phyloP scores from a whole-genome alignment of 106 monocot species.

The Agapanthus africanus region DNA sequence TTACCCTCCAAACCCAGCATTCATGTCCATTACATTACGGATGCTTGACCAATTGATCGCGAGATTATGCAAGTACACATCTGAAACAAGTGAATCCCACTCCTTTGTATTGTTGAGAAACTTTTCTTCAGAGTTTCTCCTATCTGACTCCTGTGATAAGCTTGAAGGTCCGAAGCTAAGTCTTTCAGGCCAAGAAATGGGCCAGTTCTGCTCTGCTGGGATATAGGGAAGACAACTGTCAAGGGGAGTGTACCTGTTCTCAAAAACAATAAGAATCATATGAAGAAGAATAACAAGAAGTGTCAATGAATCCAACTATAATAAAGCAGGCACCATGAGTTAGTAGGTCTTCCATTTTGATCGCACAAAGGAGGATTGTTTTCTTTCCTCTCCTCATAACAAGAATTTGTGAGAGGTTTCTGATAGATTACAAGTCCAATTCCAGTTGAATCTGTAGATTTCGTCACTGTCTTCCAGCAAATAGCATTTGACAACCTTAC shows the following conservation, averaged over 20 bases:
- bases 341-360: conserved; percentile 17
- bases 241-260: conserved; percentile 69
- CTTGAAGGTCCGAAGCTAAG: conserved; percentile 38
- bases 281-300: not conserved
- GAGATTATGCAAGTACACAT: conserved; percentile 37
- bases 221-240: conserved; percentile 55
- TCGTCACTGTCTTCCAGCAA: conserved; percentile 79
- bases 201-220: conserved; percentile 38
- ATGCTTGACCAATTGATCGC: conserved; percentile 70
- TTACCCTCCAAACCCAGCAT: conserved; percentile 92
- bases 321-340: conserved; percentile 58
- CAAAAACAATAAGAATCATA: conserved; percentile 14
- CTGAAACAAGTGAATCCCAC: conserved; percentile 63
- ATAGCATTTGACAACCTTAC: conserved; percentile 62
- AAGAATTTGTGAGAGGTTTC: conserved; percentile 76
- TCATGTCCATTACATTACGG: conserved; percentile 94
- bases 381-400: conserved; percentile 51
- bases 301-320: conserved; percentile 2
- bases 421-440: conserved; percentile 91
- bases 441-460: conserved; percentile 52
- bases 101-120: conserved; percentile 39
- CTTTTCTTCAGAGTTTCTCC: conserved; percentile 18
- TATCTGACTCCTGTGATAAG: conserved; percentile 14
- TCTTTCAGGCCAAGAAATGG: conserved; percentile 67
- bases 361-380: conserved; percentile 51